Conservation (phyloP, 305 asterid genomes). For the Plantago coronopus region DNA sequence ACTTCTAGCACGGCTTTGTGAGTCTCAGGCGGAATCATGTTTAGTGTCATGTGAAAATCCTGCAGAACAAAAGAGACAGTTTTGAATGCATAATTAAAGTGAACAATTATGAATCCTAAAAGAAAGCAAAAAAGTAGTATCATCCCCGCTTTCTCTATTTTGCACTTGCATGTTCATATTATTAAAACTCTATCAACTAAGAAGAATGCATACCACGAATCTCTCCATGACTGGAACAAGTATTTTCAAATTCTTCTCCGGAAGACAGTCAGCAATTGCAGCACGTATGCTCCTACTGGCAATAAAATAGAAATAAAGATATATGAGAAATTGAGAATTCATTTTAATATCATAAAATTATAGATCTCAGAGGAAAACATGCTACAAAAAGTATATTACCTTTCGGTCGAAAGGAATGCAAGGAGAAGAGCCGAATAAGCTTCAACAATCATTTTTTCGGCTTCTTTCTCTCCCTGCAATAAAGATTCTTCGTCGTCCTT, state of each 20-base stretch:
- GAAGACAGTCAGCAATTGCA: constrained; percentile 61
- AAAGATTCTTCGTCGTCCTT: constrained; percentile 85
- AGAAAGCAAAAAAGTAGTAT: not conserved
- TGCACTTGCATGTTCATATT: too few species aligned
- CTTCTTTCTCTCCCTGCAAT: constrained; percentile 87
- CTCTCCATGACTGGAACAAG: constrained; percentile 91
- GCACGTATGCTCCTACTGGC: constrained; percentile 58
- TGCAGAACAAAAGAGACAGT: constrained; percentile 21
- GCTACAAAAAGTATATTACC: constrained; percentile 35
- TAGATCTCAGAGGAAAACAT: not conserved
- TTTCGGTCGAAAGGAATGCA: constrained; percentile 91
- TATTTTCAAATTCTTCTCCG: constrained; percentile 49
- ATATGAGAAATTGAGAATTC: constrained; percentile 16
- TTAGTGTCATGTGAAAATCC: constrained; percentile 77
- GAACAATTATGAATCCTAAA: not conserved
- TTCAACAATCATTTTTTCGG: constrained; percentile 95
- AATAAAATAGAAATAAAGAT: constrained; percentile 20
- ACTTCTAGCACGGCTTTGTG: constrained; percentile 75
- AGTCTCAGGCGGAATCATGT: constrained; percentile 81
- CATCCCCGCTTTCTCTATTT: too few species aligned
- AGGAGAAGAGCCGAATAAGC: constrained; percentile 97
- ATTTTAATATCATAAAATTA: constrained; percentile 15
- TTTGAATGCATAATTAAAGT: not conserved
- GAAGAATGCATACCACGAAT: constrained; percentile 68
- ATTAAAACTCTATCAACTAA: too few species aligned